Evolutionary conservation across 1,284 basidiomycete species (phyloP).

Genomic region (Trichosporon sp.): DNA sequence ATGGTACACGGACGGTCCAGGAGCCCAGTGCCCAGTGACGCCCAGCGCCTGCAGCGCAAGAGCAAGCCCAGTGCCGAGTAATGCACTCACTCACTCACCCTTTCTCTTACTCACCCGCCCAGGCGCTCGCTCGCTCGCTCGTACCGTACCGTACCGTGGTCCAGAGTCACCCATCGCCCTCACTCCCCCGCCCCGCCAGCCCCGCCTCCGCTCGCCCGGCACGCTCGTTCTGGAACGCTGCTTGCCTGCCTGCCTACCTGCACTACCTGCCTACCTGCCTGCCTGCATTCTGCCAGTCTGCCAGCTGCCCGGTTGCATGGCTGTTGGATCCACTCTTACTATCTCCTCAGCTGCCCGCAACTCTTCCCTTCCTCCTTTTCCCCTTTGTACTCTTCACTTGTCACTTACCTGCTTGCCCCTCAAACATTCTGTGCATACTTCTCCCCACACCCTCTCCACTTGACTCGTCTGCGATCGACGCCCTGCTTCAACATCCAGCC

Average conservation of each 20-base stretch:
- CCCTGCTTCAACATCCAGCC: not conserved
- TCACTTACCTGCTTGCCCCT: not conserved
- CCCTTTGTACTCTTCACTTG: not conserved
- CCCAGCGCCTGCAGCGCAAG: too few relatives aligned
- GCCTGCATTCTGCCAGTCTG: too few relatives aligned
- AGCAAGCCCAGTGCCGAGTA: not conserved
- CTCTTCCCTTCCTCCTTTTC: not conserved
- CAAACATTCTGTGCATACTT: not conserved
- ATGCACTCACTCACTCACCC: not conserved
- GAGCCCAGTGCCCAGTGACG: too few relatives aligned
- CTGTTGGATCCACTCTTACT: not conserved
- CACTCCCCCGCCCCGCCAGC: not conserved
- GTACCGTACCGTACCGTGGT: not conserved
- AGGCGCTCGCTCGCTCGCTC: too few relatives aligned
- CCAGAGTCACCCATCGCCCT: not conserved
- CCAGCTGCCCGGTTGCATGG: not conserved
- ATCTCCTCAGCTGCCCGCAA: not conserved
- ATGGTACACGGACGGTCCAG: too few relatives aligned
- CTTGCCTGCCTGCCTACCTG: not conserved
- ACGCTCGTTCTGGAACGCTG: not conserved
- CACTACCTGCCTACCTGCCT: too few relatives aligned
- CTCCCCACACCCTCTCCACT: not conserved
- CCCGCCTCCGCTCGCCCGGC: not conserved
- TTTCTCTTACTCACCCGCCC: not conserved
- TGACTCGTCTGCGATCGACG: not conserved